These are phyloP conservation scores for Aethionema arabicum DNA, from an alignment of 345 rosid genomes.

Conservation along the genomic window DNA sequence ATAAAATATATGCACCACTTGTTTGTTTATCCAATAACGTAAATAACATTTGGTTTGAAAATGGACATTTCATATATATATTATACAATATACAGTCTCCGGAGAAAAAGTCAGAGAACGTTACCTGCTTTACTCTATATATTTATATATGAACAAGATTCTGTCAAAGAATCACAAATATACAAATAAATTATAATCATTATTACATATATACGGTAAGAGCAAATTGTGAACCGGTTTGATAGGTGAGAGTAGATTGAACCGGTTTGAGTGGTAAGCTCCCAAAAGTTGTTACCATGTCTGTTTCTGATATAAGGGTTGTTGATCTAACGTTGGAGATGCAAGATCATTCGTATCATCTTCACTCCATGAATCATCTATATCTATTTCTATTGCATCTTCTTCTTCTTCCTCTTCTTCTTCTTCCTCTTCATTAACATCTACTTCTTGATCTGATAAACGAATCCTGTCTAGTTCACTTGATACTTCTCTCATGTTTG, in stretches of 20 bases:
- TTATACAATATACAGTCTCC: constrained; percentile 31
- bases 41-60: background rate
- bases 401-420: background rate
- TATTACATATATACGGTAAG: too few species aligned
- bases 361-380: too few species aligned
- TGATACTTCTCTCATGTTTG: constrained; percentile 44
- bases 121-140: constrained; percentile 39
- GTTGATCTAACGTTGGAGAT: too few species aligned
- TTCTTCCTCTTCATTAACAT: background rate
- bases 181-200: too few species aligned
- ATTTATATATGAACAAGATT: constrained; percentile 26
- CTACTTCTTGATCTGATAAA: background rate
- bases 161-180: constrained; percentile 8
- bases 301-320: too few species aligned
- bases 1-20: background rate
- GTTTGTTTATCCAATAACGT: too few species aligned
- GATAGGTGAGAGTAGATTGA: too few species aligned
- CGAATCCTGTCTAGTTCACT: constrained; percentile 33
- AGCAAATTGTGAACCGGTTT: too few species aligned
- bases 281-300: background rate
- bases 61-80: background rate
- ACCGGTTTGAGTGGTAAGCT: too few species aligned
- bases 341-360: too few species aligned
- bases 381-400: too few species aligned
- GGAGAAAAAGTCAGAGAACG: constrained; percentile 40